These are phyloP conservation scores for Mortierella sp. DNA, from an alignment of 371 early-diverging fungal genomes.

Conservation along the genomic window DNA sequence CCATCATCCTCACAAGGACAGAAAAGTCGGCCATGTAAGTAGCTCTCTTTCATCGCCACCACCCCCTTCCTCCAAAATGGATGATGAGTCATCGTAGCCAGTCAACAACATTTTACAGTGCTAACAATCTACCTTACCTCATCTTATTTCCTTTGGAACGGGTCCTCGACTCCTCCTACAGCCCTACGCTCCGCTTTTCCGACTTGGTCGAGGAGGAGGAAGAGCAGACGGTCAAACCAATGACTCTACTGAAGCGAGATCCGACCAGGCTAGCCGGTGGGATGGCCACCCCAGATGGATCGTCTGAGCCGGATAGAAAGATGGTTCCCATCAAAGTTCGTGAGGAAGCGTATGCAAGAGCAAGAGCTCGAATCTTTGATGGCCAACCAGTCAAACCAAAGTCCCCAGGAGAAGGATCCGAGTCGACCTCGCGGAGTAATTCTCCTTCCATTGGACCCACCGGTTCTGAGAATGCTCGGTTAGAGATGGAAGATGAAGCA, in stretches of 20 bases:
- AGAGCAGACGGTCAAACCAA: constrained; percentile 37
- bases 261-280: constrained; percentile 23
- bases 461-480: constrained; percentile 5
- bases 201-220: constrained; percentile 41
- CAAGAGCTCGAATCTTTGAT: constrained; percentile 83
- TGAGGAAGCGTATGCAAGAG: constrained; percentile 78
- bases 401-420: constrained; percentile 39
- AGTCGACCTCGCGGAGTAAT: constrained; percentile 13
- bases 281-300: constrained; percentile 33
- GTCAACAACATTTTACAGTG: no score
- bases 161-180: constrained; percentile 3
- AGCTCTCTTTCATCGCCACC: no score
- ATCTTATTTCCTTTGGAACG: no score
- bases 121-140: no score
- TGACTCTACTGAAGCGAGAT: constrained; percentile 31
- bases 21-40: constrained; percentile 71
- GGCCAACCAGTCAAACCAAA: constrained; percentile 47
- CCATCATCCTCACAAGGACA: constrained; percentile 72
- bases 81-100: no score
- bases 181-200: constrained; percentile 55
- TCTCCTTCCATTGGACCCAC: constrained; percentile 22
- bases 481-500: constrained; percentile 15
- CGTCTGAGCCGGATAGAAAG: constrained; percentile 56
- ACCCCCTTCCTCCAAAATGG: no score
- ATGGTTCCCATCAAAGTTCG: constrained; percentile 75